A percentile compares a stretch with the other conserved stretches of the same genome.
Conservation (phyloP, 768 basidiomycete genomes). For the Mycena indigotica region DNA sequence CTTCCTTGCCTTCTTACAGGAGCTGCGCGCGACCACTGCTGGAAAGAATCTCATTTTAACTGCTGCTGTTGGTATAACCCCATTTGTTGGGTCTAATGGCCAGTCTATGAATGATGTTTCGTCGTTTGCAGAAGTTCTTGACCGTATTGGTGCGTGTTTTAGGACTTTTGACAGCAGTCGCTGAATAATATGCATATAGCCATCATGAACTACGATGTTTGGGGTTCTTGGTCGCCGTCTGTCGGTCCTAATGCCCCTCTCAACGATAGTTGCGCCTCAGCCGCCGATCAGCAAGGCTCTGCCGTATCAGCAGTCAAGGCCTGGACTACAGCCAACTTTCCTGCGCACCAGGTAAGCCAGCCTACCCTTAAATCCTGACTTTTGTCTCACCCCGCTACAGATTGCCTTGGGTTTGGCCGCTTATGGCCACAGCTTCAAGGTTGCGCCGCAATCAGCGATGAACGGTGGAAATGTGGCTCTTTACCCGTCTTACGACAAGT, state of each 20-base stretch:
- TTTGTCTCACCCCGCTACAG: no score
- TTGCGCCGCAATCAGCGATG: conserved; percentile 38
- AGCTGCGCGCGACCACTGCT: conserved; percentile 58
- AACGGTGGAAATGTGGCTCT: conserved; percentile 37
- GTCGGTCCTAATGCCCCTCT: conserved; percentile 86
- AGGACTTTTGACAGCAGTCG: conserved; percentile 21
- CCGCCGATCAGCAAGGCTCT: conserved; percentile 65
- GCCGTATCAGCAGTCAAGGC: conserved; percentile 70
- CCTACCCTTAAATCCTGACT: neutral
- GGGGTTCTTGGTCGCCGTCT: conserved; percentile 53
- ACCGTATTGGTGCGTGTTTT: conserved; percentile 61
- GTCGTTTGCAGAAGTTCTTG: conserved; percentile 65
- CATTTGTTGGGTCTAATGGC: conserved; percentile 64
- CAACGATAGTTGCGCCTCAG: conserved; percentile 70
- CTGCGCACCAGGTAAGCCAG: conserved; percentile 40
- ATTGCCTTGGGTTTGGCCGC: conserved; percentile 84
- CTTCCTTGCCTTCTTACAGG: conserved; percentile 74
- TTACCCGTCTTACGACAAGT: conserved; percentile 55
- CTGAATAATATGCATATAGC: conserved; percentile 18
- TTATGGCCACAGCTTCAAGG: conserved; percentile 79
- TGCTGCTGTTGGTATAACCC: conserved; percentile 65
- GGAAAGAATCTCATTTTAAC: conserved; percentile 67
- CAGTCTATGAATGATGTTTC: conserved; percentile 62
- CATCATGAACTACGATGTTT: conserved; percentile 73
- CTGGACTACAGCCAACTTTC: conserved; percentile 82